These are phyloP conservation scores for Daldinia loculata DNA, from an alignment of 495 filamentous ascomycete genomes.

Conservation along the genomic window DNA sequence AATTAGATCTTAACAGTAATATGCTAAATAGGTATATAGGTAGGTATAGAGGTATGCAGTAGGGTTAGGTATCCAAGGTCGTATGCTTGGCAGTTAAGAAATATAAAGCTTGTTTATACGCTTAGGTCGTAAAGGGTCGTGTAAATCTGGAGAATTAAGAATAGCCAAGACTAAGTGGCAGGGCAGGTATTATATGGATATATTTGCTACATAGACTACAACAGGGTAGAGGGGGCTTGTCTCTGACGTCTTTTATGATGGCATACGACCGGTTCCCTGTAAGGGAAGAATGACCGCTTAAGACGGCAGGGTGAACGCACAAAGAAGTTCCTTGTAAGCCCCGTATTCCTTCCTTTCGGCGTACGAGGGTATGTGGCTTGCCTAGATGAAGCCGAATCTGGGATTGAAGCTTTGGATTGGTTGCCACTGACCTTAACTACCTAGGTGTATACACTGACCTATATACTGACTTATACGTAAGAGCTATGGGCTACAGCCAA, in stretches of 20 bases:
- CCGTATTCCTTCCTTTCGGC: constrained; percentile 6
- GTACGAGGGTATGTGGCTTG: constrained; percentile 29
- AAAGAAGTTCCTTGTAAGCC: constrained; percentile 24
- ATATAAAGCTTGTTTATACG: constrained; percentile 2
- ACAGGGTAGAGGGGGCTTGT: constrained; percentile 8
- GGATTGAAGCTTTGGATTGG: constrained; percentile 34
- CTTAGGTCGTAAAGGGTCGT: constrained; percentile 20
- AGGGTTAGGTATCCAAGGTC: constrained; percentile 1
- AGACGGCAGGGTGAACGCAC: constrained; percentile 16
- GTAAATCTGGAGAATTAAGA: constrained; percentile 28
- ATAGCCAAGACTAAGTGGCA: constrained; percentile 11
- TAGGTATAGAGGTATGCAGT: neutral
- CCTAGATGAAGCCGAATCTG: constrained; percentile 14
- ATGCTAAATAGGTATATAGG: neutral
- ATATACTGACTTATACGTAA: constrained; percentile 13
- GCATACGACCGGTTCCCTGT: constrained; percentile 14
- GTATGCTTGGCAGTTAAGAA: constrained; percentile 18
- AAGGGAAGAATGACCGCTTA: constrained; percentile 19
- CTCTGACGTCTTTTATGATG: constrained; percentile 41
- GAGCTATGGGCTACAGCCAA: constrained; percentile 11
- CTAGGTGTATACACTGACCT: neutral
- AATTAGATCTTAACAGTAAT: neutral
- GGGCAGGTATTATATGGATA: constrained; percentile 35
- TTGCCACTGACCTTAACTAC: constrained; percentile 5
- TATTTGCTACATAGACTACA: constrained; percentile 13